Base-by-base conservation (phyloP, 2,329 filamentous ascomycete species). In the Sordariomycetes sp. region DNA sequence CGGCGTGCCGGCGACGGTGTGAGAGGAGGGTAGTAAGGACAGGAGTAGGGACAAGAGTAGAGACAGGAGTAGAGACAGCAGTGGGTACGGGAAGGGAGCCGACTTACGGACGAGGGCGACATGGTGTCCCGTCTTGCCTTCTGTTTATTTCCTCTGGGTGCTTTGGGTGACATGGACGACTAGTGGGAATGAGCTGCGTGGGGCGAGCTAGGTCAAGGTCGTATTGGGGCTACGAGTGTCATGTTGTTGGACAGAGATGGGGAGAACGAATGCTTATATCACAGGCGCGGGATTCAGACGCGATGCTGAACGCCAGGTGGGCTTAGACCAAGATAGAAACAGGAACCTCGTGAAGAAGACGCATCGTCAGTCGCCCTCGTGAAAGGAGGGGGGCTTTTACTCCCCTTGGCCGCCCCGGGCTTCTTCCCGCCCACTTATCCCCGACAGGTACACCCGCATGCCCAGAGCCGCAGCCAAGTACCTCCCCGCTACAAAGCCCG, bases 91-190 rank as follows among this genome's bases (percentile, higher is more conserved):
- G 32, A 24, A n/a, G 28, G 20, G 46, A 8, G 22, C 20, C n/a
- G 56, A 48, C 56, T 58, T 54, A 58, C 56, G 52, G 22, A 53
- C 5, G 56, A 46, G 10, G 56, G 56, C 20, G 56, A 52, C 56
- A 58, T 58, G 14, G 18, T 32, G 25, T 11, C 4, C 51, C 8
- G n/a, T 46, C 18, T 16, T 16, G 16, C 16, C 18, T 46, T 16
- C 18, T n/a, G n/a, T 6, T 46, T n/a, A 8, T n/a, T 16, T 16
- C 6, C n/a, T n/a, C 18, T 46, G 2, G 18, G 14, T 32, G 28
- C 28, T 32, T 32, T 32, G 40, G 14, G 7, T 46, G 8, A n/a
- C 40, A n/a, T 7, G 7, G 40, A 46, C 16, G 18, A n/a, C 1
- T 46, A 46, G 6, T 46, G 40, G 40, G 18, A 18, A 3, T 40